These are phyloP conservation scores for Scolecobasidium constrictum DNA, from an alignment of 2,329 filamentous ascomycete genomes.

Conservation along the genomic window DNA sequence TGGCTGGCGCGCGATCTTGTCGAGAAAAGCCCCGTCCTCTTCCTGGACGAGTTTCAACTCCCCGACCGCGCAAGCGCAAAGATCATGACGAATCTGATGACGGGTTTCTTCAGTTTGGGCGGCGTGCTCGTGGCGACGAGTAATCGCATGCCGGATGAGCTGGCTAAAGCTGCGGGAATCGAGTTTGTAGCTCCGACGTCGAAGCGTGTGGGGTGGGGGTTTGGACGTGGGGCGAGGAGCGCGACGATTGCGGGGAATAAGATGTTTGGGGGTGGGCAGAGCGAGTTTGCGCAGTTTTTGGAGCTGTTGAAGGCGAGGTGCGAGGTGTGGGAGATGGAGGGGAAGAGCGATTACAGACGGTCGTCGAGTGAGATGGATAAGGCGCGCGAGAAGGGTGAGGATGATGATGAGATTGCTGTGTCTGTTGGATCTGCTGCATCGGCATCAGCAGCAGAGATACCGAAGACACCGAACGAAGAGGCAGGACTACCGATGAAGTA, in stretches of 20 bases:
- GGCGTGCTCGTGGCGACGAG: constrained; percentile 72
- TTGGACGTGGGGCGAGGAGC: constrained; percentile 30
- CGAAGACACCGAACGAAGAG: not conserved
- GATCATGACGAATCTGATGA: constrained; percentile 68
- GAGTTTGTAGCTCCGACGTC: constrained; percentile 50
- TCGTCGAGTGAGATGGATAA: constrained; percentile 19
- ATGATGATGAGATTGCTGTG: not conserved
- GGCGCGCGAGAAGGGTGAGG: not conserved
- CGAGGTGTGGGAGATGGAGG: constrained; percentile 77
- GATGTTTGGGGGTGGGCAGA: constrained; percentile 44
- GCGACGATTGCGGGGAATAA: constrained; percentile 30
- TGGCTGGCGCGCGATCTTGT: constrained; percentile 68
- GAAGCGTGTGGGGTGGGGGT: constrained; percentile 37
- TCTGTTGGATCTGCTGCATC: not conserved
- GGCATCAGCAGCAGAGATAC: not conserved
- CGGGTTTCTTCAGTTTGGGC: constrained; percentile 70
- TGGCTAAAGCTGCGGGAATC: constrained; percentile 63
- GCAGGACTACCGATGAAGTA: not conserved
- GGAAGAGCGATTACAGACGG: constrained; percentile 57
- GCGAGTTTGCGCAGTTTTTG: constrained; percentile 66
- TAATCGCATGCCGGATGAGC: constrained; percentile 73
- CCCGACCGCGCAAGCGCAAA: constrained; percentile 69
- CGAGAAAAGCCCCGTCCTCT: constrained; percentile 63
- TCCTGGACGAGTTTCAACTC: constrained; percentile 75
- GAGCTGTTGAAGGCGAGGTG: constrained; percentile 67